These are phyloP conservation scores for Saturnispora zaruensis DNA, from an alignment of 805 yeast genomes.

Conservation along the genomic window DNA sequence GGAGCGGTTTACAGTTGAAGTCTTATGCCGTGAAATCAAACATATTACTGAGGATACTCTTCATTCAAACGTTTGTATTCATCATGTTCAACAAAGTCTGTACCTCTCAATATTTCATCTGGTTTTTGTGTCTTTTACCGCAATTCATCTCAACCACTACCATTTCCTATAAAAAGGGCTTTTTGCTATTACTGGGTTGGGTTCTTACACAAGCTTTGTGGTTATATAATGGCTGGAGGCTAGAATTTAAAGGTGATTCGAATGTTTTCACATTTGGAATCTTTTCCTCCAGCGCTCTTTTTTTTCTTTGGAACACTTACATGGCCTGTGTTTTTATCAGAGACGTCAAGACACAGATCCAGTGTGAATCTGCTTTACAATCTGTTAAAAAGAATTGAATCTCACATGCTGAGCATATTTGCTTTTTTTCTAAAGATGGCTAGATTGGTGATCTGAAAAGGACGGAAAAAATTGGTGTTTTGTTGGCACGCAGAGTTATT, in stretches of 20 bases:
- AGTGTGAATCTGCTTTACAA: background rate
- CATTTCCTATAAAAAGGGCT: slow-evolving; percentile 32
- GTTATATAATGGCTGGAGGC: slow-evolving; percentile 66
- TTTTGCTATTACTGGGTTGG: slow-evolving; percentile 49
- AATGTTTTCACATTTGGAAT: slow-evolving; percentile 19
- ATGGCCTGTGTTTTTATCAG: slow-evolving; percentile 17
- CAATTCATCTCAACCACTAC: slow-evolving; percentile 47
- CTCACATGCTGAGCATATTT: background rate
- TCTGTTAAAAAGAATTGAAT: background rate
- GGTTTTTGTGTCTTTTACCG: slow-evolving; percentile 87
- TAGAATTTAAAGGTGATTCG: slow-evolving; percentile 70
- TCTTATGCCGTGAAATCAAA: slow-evolving; percentile 21
- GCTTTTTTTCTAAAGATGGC: background rate
- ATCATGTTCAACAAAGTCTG: slow-evolving; percentile 74
- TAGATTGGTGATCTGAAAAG: background rate
- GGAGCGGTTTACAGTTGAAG: slow-evolving; percentile 5
- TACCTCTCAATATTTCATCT: slow-evolving; percentile 92
- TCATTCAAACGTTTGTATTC: slow-evolving; percentile 72
- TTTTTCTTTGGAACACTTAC: slow-evolving; percentile 22
- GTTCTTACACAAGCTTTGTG: slow-evolving; percentile 61
- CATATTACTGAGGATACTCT: slow-evolving; percentile 41
- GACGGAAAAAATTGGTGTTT: background rate
- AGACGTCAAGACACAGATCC: slow-evolving; percentile 12
- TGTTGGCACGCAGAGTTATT: background rate
- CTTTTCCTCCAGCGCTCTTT: slow-evolving; percentile 20